Percentiles rank a stretch among this genome's conserved stretches.
Evolutionary conservation across 345 rosid genomes (phyloP).

Genomic region (Aquilaria yunnanensis): DNA sequence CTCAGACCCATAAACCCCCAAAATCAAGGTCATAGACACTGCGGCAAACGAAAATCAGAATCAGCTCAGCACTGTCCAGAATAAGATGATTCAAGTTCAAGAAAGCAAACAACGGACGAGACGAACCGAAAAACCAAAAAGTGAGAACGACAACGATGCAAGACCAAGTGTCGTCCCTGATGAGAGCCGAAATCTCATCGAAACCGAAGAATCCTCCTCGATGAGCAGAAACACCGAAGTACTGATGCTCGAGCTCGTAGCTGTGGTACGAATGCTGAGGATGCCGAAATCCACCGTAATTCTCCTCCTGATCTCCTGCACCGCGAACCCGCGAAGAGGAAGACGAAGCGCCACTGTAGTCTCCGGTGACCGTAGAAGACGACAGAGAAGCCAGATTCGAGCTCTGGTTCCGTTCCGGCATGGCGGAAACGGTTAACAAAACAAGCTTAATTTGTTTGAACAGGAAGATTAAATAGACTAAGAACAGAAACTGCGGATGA

Average conservation of each 20-base stretch:
- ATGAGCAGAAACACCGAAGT: conserved; percentile 19
- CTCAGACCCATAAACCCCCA: conserved; percentile 71
- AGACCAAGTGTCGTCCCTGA: conserved; percentile 67
- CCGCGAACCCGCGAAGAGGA: conserved; percentile 30
- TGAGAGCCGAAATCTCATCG: conserved; percentile 29
- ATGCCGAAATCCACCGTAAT: conserved; percentile 20
- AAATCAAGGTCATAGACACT: conserved; percentile 80
- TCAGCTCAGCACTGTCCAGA: not conserved
- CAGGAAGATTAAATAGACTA: not conserved
- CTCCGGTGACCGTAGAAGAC: conserved; percentile 4
- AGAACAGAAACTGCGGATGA: not conserved
- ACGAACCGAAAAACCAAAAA: conserved; percentile 78
- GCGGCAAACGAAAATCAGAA: conserved; percentile 10
- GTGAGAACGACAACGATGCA: conserved; percentile 74
- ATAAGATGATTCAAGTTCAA: not conserved
- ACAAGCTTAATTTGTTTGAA: not conserved
- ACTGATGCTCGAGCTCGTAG: conserved; percentile 42
- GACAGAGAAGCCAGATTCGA: conserved; percentile 19
- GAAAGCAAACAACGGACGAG: not conserved
- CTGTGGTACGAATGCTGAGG: conserved; percentile 21
- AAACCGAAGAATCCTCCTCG: conserved; percentile 21
- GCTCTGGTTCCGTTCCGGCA: conserved; percentile 40
- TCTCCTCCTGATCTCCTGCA: conserved; percentile 25
- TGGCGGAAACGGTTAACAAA: no score
- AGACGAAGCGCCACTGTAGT: conserved; percentile 15